These are phyloP conservation scores for Pleurotus tuber-regium DNA, from an alignment of 768 basidiomycete genomes.

Conservation along the genomic window DNA sequence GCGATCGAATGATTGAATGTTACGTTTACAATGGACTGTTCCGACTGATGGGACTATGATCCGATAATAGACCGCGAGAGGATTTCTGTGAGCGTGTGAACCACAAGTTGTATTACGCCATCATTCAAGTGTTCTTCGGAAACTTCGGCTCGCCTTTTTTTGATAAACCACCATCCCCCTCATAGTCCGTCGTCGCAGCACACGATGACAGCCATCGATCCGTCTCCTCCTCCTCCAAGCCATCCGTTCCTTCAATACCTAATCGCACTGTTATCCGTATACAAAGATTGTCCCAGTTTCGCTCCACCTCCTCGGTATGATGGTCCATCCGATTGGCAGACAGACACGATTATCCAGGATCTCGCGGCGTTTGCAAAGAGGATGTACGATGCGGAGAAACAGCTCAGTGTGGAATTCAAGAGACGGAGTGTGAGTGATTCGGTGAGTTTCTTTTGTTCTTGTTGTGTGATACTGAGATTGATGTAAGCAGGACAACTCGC, in stretches of 20 bases:
- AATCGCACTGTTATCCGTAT: slow-evolving; percentile 55
- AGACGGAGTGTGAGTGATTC: no score
- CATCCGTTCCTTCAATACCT: slow-evolving; percentile 40
- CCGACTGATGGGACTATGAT: no score
- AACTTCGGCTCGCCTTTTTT: no score
- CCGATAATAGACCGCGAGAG: no score
- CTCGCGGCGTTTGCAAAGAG: slow-evolving; percentile 48
- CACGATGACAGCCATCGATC: slow-evolving; percentile 6
- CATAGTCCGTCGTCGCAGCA: slow-evolving; percentile 4
- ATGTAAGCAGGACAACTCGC: neutral
- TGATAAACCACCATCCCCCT: no score
- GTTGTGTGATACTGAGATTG: neutral
- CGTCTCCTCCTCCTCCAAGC: neutral
- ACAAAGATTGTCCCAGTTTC: slow-evolving; percentile 50
- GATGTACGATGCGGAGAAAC: slow-evolving; percentile 55
- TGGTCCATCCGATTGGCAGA: slow-evolving; percentile 57
- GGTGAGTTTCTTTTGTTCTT: slow-evolving; percentile 8
- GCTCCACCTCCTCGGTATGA: slow-evolving; percentile 51
- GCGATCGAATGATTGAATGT: no score
- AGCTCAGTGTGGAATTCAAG: no score
- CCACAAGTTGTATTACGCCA: no score
- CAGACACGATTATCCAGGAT: slow-evolving; percentile 52
- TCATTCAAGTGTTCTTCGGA: no score
- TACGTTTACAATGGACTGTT: no score
- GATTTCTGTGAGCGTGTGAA: no score